Evolutionary conservation across 768 basidiomycete genomes (phyloP), one percentile per base, ranked within the genome.

Genomic region (Kwoniella dejecticola): DNA sequence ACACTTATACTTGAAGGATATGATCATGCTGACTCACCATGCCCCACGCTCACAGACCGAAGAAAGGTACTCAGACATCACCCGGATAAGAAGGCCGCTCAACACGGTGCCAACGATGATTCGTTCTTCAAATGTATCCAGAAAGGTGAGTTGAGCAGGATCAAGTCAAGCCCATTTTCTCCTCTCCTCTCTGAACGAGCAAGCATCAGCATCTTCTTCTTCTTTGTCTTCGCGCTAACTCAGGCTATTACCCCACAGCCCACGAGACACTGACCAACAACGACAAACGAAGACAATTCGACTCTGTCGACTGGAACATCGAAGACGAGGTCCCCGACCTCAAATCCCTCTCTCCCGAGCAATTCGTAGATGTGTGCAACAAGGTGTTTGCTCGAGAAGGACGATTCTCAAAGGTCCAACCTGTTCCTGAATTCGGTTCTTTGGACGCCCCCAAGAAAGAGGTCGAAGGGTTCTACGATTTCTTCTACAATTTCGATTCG

Each of bases 81-180:
- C 78, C 94, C 94, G 0, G 94, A 98, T 82, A 97, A 98, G 82
- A 97, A 98, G 79, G 85, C 88, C 26, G 48, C 52, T 38, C 45
- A 50, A 33, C 21, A 33, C 31, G 80, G 84, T 33, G 85, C 85
- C 60, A 95, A 98, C 82, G 94, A 97, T 79, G 95, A 99, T 72
- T 88, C 87, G 0, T 98, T 99, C 84, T 99, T 99, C 89, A 99
- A 99, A 81, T 99, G 96, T 79, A 98, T 99, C 69, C 88, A 90
- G 81, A 99, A 99, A 80, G 80, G 81, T 80, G 45, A 56, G 73
- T 49, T 23, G n/a, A 30, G 29, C 15, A 27, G 17, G 6, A 29
- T 19, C 27, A 2, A 15, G 8, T 27, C 2, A 15, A 26, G 17
- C 5, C 7, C n/a, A 17, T 55, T 12, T 8, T 38, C 17, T 38